Percentiles rank a stretch among this genome's conserved stretches.
Conservation (phyloP, 2,329 filamentous ascomycete species). For the Aureobasidium melanogenum region DNA sequence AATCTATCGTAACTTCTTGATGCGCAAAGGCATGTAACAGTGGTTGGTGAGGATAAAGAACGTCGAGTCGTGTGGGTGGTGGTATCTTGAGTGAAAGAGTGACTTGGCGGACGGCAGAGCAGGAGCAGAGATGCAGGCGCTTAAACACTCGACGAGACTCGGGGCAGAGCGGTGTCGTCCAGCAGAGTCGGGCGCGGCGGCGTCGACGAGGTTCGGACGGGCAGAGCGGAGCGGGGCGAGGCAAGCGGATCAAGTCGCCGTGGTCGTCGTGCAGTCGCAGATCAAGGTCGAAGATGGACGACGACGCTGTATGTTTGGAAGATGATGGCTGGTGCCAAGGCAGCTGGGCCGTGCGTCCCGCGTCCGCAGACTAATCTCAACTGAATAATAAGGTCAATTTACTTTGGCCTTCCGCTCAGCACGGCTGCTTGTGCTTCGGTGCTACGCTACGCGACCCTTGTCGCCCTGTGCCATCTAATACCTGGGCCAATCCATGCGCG, state of each 20-base stretch:
- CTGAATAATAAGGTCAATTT: not conserved
- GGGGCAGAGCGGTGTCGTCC: not conserved
- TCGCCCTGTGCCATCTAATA: not conserved
- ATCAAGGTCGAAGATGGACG: conserved; percentile 4
- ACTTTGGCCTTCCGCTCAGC: not conserved
- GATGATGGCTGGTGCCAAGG: conserved; percentile 6
- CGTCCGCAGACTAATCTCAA: not conserved
- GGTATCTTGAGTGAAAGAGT: conserved; percentile 1
- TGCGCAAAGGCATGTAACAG: not conserved
- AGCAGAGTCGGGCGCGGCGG: not conserved
- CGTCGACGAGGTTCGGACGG: not conserved
- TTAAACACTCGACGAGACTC: conserved; percentile 6
- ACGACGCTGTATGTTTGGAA: not conserved
- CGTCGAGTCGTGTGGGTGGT: conserved; percentile 5
- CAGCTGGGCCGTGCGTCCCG: not conserved
- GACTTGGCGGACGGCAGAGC: conserved; percentile 6
- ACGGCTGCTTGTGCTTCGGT: not conserved
- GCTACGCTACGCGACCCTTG: not conserved
- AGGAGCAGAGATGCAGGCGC: conserved; percentile 7
- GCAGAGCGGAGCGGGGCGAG: not conserved
- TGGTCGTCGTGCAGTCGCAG: conserved; percentile 8
- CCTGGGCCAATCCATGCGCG: not conserved
- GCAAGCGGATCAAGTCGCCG: conserved; percentile 1
- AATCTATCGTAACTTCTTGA: not conserved
- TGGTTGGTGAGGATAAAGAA: not conserved